phyloP scores from a whole-genome alignment of 1,139 yeast species.

The Hansenula sp. region DNA sequence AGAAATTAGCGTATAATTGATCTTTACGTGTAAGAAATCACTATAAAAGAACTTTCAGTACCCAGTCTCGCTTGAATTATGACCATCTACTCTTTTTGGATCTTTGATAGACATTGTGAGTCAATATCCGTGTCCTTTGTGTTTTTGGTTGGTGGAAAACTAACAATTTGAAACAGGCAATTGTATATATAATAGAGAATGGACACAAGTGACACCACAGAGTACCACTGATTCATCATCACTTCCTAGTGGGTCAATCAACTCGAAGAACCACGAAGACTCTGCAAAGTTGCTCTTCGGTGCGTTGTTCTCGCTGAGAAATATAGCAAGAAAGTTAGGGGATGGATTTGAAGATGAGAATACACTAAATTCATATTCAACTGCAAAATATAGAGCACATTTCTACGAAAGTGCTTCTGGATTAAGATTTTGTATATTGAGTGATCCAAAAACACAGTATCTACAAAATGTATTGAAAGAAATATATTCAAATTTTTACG shows the following conservation, averaged over 20 bases:
- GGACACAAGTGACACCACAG: slow-evolving; percentile 27
- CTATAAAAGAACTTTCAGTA: not conserved
- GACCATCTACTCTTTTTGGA: slow-evolving; percentile 78
- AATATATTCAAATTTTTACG: slow-evolving; percentile 63
- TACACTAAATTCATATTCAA: slow-evolving; percentile 58
- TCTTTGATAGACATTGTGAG: slow-evolving; percentile 82
- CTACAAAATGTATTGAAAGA: slow-evolving; percentile 58
- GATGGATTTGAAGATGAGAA: slow-evolving; percentile 35
- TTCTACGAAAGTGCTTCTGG: slow-evolving; percentile 77
- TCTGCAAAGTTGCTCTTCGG: slow-evolving; percentile 82
- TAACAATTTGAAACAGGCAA: slow-evolving; percentile 33
- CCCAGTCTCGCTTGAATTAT: no score
- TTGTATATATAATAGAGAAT: slow-evolving; percentile 69
- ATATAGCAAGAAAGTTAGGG: slow-evolving; percentile 63
- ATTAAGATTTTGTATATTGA: slow-evolving; percentile 66
- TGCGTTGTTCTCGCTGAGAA: slow-evolving; percentile 74
- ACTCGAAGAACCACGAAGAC: slow-evolving; percentile 56
- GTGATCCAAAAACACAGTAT: slow-evolving; percentile 63
- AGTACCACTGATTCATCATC: slow-evolving; percentile 1
- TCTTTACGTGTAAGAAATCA: not conserved
- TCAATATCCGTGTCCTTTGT: not conserved
- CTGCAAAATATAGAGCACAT: slow-evolving; percentile 75
- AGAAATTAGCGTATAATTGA: not conserved
- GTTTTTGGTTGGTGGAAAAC: slow-evolving; percentile 7
- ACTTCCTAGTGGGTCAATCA: slow-evolving; percentile 39